These are phyloP conservation scores for Pythium scleroteichum DNA, from an alignment of 352 stramenopile species.

Conservation along the genomic window DNA sequence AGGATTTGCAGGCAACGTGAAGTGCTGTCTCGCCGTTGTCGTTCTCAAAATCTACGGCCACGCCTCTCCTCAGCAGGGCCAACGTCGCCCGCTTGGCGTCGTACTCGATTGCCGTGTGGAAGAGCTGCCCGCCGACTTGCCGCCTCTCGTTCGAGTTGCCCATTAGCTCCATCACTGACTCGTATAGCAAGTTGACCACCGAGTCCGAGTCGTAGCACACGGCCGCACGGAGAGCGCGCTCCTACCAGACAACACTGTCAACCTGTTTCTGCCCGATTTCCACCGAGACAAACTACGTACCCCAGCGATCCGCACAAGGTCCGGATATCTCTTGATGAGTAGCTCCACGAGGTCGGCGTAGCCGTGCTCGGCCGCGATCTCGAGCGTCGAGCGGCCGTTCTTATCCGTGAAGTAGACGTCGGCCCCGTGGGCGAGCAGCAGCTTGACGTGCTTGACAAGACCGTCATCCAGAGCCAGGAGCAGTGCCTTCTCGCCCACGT, in stretches of 20 bases:
- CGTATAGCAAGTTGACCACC: constrained; percentile 20
- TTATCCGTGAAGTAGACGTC: constrained; percentile 30
- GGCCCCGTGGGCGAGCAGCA: constrained; percentile 38
- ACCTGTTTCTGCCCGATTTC: background rate
- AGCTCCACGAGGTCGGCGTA: constrained; percentile 40
- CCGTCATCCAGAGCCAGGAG: constrained; percentile 40
- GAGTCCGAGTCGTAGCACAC: constrained; percentile 19
- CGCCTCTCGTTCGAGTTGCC: background rate
- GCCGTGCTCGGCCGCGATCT: constrained; percentile 45
- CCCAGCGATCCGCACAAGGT: constrained; percentile 13
- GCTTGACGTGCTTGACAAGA: constrained; percentile 48
- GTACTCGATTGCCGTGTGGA: constrained; percentile 27
- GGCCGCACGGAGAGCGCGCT: constrained; percentile 16
- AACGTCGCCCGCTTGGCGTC: constrained; percentile 2
- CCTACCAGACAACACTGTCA: constrained; percentile 1
- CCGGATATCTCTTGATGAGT: constrained; percentile 24
- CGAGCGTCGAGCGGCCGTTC: constrained; percentile 34
- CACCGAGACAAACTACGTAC: constrained; percentile 6
- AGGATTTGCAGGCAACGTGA: constrained; percentile 20
- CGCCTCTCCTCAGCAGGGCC: constrained; percentile 15
- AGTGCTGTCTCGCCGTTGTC: constrained; percentile 20
- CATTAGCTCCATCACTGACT: constrained; percentile 3
- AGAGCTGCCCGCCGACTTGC: constrained; percentile 16
- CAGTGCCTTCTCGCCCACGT: constrained; percentile 42
- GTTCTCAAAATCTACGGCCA: constrained; percentile 16